Base-by-base conservation (phyloP, 768 basidiomycete genomes). In the Lentinula lateritia region DNA sequence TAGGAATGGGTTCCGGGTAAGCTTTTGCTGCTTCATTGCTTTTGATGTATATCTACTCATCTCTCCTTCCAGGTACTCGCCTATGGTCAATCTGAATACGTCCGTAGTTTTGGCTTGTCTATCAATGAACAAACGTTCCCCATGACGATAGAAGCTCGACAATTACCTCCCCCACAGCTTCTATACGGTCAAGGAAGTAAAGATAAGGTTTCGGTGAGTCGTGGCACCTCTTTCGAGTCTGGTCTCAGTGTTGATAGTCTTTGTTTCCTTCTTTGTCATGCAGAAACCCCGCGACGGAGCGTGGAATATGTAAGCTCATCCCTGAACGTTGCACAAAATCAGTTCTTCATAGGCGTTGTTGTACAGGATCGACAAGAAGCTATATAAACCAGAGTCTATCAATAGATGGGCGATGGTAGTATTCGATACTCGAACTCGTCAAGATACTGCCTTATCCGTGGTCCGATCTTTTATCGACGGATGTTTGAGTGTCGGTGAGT, bases 391-490 rank as follows among this genome's bases (percentile, higher is more conserved):
- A 0, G 74, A 69, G 9, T 18, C 20, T 15, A 77, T 86, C 61
- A 66, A 74, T 0, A 68, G 74, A 13, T 85, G 83, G 81, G 71
- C 75, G 23, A 71, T 86, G 4, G 72, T 84, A 3, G 60, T 85
- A 32, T 86, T 78, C 58, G 84, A 86, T 34, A 69, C 73, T 28
- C 77, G 83, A n/a, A 85, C 86, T 66, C 68, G 61, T 52, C 64
- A 71, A 6, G 63, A 72, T 15, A 62, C 68, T 1, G 79, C 73
- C 0, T 60, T 74, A 38, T 73, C 75, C 20, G 75, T 83, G 74
- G 73, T 80, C 13, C 43, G 65, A 16, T 76, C 75, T 6, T 63
- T 85, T 2, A 54, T 78, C 6, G 63, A 62, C 12, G 65, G 72
- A 1, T 79, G 77, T n/a, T n/a, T 28, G 8, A 61, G 39, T 32